Base-by-base conservation (phyloP, 1,284 basidiomycete species). In the Cerioporus squamosus region DNA sequence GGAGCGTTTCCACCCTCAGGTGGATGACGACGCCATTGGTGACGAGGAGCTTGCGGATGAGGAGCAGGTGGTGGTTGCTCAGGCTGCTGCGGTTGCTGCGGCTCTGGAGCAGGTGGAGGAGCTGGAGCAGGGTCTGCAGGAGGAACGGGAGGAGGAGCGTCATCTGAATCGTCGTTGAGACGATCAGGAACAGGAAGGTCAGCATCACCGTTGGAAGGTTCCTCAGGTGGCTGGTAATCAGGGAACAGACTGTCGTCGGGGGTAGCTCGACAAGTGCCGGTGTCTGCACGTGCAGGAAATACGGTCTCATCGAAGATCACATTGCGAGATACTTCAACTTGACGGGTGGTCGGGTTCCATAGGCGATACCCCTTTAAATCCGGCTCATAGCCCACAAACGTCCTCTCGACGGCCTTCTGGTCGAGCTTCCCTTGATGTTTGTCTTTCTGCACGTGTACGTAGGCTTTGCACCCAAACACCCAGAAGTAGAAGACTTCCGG, bases 391-490 rank as follows among this genome's bases (percentile, higher is more conserved):
- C 56, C 45, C n/a, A 58, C 45, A 31, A 53, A 58, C 39, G 53
- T 53, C 51, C 53, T 58, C 26, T 53, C 51, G 45, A 53, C 51
- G 17, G 56, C 56, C 43, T 61, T 61, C 43, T 43, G 24, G 50
- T 52, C 50, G 50, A 52, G 50, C 23, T 45, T 24, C 26, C 26
- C 44, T 24, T 45, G 22, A 15, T 15, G 14, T n/a, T 62, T 57
- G 17, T 38, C 43, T 5, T 43, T 24, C 22, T 49, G 51, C 24
- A 53, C 43, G 40, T 61, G 49, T 5, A 59, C 47, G 18, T 31
- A 55, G 31, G 60, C 60, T 20, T 51, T 48, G 50, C 64, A 66
- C 14, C 62, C 55, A 31, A 61, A 66, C n/a, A 64, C 51, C 5
- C 58, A 33, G 17, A 66, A 53, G 31, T 64, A 54, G 44, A n/a